phyloP scores from a whole-genome alignment of 2,329 filamentous ascomycete genomes.

The Emmonsiellopsis sp. region DNA sequence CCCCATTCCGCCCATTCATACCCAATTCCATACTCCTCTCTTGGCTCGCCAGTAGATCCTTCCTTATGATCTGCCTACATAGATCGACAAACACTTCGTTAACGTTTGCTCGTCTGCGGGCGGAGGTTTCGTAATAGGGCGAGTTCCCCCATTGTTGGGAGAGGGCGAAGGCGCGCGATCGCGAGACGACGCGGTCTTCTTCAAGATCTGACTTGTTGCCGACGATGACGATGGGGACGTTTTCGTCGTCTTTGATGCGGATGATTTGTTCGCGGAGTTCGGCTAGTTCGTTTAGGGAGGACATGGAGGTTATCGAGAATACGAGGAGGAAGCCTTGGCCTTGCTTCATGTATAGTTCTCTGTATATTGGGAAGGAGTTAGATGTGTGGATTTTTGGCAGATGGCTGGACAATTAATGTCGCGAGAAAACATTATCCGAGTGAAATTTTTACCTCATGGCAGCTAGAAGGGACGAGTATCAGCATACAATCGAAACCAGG shows the following conservation, averaged over 20 bases:
- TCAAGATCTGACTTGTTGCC: conserved; percentile 88
- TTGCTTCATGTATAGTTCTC: conserved; percentile 87
- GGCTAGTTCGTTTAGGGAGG: conserved; percentile 72
- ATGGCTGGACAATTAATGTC: neutral
- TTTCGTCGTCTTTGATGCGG: conserved; percentile 81
- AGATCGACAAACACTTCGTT: conserved; percentile 84
- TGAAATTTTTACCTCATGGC: conserved; percentile 45
- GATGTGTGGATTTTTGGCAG: conserved; percentile 21
- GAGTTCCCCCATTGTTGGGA: conserved; percentile 81
- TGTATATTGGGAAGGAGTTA: conserved; percentile 22
- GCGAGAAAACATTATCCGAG: neutral
- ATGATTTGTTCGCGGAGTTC: conserved; percentile 82
- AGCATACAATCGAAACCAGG: conserved; percentile 3
- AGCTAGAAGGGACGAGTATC: conserved; percentile 27
- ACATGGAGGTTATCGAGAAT: conserved; percentile 80
- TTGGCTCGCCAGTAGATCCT: conserved; percentile 43
- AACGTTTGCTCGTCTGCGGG: conserved; percentile 73
- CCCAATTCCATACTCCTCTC: conserved; percentile 21
- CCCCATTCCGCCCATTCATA: neutral
- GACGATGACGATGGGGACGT: conserved; percentile 78
- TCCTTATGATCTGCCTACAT: conserved; percentile 72
- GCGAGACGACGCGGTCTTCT: conserved; percentile 69
- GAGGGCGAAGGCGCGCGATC: conserved; percentile 70
- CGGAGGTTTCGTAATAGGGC: conserved; percentile 86
- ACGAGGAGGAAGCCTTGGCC: conserved; percentile 86